Evolutionary conservation across 148 eudicot genomes (phyloP).

Genomic region (Fagopyrum homotropicum): DNA sequence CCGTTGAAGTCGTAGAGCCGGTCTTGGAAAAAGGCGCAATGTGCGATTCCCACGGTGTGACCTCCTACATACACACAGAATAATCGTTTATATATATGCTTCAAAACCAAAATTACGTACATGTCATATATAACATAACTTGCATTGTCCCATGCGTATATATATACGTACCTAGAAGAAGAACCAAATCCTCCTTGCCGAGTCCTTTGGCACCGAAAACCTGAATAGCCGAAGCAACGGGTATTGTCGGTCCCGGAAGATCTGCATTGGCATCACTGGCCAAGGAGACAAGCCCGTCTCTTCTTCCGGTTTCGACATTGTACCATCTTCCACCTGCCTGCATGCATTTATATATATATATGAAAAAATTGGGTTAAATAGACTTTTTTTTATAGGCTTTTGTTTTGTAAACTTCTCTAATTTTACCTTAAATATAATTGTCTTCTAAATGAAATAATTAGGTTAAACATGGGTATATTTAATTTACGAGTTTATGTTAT

Average conservation of each 20-base stretch:
- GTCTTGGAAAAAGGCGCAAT: conserved; percentile 30
- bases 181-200: conserved; percentile 27
- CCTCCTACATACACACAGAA: conserved; percentile 28
- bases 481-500: no score
- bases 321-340: conserved; percentile 41
- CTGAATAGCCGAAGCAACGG: conserved; percentile 21
- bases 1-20: conserved; percentile 42
- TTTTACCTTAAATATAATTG: no score
- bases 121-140: no score
- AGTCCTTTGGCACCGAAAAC: conserved; percentile 33
- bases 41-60: conserved; percentile 55
- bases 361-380: no score
- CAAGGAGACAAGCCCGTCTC: conserved; percentile 34
- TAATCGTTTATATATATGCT: no score
- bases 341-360: background rate
- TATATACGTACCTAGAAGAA: conserved; percentile 24
- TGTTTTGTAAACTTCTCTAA: no score
- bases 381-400: no score
- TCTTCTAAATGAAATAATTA: no score
- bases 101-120: no score
- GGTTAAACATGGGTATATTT: no score
- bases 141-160: background rate
- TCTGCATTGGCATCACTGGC: conserved; percentile 23
- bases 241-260: conserved; percentile 39
- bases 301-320: no score